These are phyloP conservation scores for Inonotus obliquus DNA, from an alignment of 1,284 basidiomycete species.

Conservation along the genomic window DNA sequence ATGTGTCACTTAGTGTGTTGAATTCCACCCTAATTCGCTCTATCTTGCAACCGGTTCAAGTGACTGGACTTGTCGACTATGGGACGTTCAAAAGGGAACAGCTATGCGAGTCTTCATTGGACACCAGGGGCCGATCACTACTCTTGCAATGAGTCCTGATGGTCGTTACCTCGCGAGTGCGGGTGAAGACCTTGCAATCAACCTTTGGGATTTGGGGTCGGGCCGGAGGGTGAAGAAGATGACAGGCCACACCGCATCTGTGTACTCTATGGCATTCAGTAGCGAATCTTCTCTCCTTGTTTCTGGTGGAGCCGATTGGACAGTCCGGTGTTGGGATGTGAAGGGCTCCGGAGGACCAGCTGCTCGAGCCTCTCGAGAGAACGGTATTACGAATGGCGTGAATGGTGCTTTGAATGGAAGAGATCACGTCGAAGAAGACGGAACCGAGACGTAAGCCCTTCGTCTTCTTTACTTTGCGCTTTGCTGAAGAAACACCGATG, in stretches of 20 bases:
- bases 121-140: slow-evolving; percentile 88
- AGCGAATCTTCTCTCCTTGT: slow-evolving; percentile 89
- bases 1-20: slow-evolving; percentile 63
- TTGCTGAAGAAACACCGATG: slow-evolving; percentile 16
- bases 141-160: slow-evolving; percentile 88
- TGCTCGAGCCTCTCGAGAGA: slow-evolving; percentile 38
- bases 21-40: slow-evolving; percentile 96
- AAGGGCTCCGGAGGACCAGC: slow-evolving; percentile 70
- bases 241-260: slow-evolving; percentile 86
- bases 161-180: slow-evolving; percentile 92
- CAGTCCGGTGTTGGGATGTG: slow-evolving; percentile 96
- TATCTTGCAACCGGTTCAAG: slow-evolving; percentile 97
- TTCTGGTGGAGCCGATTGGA: slow-evolving; percentile 89
- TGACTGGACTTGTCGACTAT: slow-evolving; percentile 92
- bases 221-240: slow-evolving; percentile 95
- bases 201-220: slow-evolving; percentile 94
- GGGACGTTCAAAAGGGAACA: slow-evolving; percentile 96
- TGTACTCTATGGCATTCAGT: slow-evolving; percentile 90
- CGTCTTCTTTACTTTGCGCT: neutral
- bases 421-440: slow-evolving; percentile 42
- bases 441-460: slow-evolving; percentile 50
- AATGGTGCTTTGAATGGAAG: slow-evolving; percentile 24
- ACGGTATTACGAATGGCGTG: slow-evolving; percentile 37
- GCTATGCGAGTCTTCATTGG: slow-evolving; percentile 96
- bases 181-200: slow-evolving; percentile 89